A percentile compares a stretch with the other conserved stretches of the same genome.
Conservation (phyloP, 1,139 yeast species). For the Nakaseomyces uthaithaninus region DNA sequence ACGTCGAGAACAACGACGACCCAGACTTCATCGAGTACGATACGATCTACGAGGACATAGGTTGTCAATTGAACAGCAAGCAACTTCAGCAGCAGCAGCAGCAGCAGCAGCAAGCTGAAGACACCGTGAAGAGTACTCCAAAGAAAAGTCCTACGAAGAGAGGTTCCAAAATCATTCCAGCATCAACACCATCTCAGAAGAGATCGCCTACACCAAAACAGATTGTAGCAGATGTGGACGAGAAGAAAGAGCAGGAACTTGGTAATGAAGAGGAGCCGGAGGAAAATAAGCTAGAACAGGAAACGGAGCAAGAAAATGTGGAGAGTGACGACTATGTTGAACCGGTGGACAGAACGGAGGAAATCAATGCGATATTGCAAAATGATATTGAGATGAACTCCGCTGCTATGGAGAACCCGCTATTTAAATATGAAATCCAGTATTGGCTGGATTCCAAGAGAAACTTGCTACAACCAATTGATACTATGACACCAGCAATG, state of each 20-base stretch:
- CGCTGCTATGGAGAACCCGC: constrained; percentile 26
- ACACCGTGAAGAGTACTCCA: constrained; percentile 6
- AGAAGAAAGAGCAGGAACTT: neutral
- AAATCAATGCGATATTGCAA: constrained; percentile 24
- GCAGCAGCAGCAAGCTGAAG: constrained; percentile 2
- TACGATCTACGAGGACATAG: constrained; percentile 82
- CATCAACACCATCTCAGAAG: constrained; percentile 10
- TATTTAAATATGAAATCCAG: constrained; percentile 28
- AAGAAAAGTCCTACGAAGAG: constrained; percentile 9
- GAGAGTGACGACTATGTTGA: constrained; percentile 10
- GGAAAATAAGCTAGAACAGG: neutral
- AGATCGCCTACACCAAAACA: constrained; percentile 2
- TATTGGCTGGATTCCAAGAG: constrained; percentile 29
- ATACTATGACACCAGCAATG: constrained; percentile 28
- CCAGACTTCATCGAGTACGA: constrained; percentile 96
- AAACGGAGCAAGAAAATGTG: neutral
- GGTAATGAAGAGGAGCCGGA: neutral
- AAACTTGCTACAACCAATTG: constrained; percentile 27
- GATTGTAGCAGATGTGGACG: constrained; percentile 8
- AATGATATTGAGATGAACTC: constrained; percentile 21
- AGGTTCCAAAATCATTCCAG: constrained; percentile 10
- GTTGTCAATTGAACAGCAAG: constrained; percentile 31
- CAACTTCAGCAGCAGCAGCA: constrained; percentile 1
- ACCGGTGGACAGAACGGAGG: constrained; percentile 25
- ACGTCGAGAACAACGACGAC: constrained; percentile 90